phyloP scores from a whole-genome alignment of 2,329 filamentous ascomycete species.

The Domatiomyces catenatus region DNA sequence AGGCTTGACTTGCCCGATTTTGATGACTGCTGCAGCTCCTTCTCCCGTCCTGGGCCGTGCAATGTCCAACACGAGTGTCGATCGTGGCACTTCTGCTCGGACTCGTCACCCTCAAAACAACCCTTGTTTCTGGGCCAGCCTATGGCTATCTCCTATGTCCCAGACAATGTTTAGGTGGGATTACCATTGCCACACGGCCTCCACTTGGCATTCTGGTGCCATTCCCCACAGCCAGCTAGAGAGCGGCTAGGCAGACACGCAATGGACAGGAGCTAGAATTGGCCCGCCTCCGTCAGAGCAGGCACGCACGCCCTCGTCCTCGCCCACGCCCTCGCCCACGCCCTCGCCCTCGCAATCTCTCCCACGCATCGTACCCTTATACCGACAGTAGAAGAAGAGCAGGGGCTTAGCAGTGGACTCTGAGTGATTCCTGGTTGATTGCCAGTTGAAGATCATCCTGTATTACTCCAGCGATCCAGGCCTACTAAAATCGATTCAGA shows the following conservation, averaged over 20 bases:
- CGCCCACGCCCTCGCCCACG: no score
- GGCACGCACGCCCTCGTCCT: not conserved
- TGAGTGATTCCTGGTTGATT: no score
- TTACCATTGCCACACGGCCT: not conserved
- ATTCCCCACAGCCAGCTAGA: not conserved
- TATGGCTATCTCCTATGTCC: not conserved
- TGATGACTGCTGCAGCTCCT: not conserved
- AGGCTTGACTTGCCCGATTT: not conserved
- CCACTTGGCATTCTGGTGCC: not conserved
- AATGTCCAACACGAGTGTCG: not conserved
- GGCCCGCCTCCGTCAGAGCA: not conserved
- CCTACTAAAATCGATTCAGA: not conserved
- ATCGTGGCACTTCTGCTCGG: constrained; percentile 2
- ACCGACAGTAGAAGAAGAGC: no score
- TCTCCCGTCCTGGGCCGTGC: not conserved
- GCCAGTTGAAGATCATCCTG: not conserved
- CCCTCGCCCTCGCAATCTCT: no score
- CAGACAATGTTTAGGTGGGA: not conserved
- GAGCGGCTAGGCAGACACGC: no score
- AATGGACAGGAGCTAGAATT: not conserved
- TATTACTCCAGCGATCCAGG: not conserved
- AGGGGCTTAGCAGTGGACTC: not conserved
- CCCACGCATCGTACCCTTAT: not conserved
- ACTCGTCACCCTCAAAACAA: not conserved
- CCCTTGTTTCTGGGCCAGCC: not conserved